Evolutionary conservation across 1,139 yeast genomes (phyloP), one percentile per base, ranked within the genome.

Genomic region (Protomyces lactucae-debilis): DNA sequence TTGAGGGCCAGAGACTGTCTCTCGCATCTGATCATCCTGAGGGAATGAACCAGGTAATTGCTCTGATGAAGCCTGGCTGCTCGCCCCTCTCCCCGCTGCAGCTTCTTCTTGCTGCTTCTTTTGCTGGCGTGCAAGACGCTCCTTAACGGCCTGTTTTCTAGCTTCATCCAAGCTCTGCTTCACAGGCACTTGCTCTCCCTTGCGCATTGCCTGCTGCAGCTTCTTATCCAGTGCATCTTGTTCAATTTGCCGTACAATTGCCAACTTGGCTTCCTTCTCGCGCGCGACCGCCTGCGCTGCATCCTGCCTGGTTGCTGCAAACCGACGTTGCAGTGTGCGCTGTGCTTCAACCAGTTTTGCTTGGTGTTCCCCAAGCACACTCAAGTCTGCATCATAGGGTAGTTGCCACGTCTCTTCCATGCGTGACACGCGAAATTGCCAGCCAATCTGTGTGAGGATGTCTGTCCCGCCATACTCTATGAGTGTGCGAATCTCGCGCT

Each of bases 381-480:
- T 32, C 35, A 59, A 28, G 23, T 59, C 63, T 3, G 63, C 57
- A 25, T 59, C 63, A 25, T 59, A 59, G 18, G 63, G 57, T 36
- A 59, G 21, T 6, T 52, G 52, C 63, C 63, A 59, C 35, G 57
- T 52, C 45, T 59, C 63, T 21, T 59, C 57, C 63, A 59, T 59
- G 32, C 55, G 43, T 35, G 54, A 52, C 36, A 59, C 57, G 23
- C 54, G 53, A 52, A 59, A 59, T 6, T 32, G 39, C 63, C 63
- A 59, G 21, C 63, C 63, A 18, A 52, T 35, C 23, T 59, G 52
- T 16, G 63, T 59, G 18, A 59, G 52, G 18, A 59, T 59, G 35
- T 59, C 63, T 9, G 57, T 52, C 16, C 63, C 63, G 23, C 63
- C 63, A 51, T 39, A 39, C 18, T 59, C 57, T 16, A 59, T 55